A percentile compares a stretch with the other conserved stretches of the same genome.
Conservation (phyloP, 2,329 filamentous ascomycete species). For the Exophiala phaeomuriformis region DNA sequence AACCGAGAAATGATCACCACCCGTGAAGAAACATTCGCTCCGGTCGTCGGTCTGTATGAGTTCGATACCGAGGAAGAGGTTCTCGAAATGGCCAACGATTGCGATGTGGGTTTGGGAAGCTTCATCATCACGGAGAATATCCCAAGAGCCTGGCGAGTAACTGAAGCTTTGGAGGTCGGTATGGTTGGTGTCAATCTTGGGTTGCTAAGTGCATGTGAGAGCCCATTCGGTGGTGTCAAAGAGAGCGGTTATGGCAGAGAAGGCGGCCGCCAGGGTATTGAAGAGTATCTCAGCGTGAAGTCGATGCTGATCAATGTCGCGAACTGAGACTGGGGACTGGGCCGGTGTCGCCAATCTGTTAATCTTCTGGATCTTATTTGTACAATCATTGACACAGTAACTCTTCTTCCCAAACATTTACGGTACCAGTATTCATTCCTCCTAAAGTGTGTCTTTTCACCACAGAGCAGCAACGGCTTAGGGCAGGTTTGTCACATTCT, state of each 20-base stretch:
- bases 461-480: too few relatives aligned
- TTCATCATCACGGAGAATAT: conserved; percentile 48
- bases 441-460: too few relatives aligned
- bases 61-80: conserved; percentile 54
- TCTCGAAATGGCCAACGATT: conserved; percentile 48
- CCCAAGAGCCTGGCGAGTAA: conserved; percentile 54
- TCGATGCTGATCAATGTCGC: conserved; percentile 26
- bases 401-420: too few relatives aligned
- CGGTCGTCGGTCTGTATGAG: conserved; percentile 29
- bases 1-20: conserved; percentile 34
- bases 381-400: too few relatives aligned
- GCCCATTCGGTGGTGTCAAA: conserved; percentile 28
- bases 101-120: conserved; percentile 48
- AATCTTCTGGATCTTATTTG: too few relatives aligned
- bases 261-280: conserved; percentile 44
- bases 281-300: conserved; percentile 28
- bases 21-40: conserved; percentile 54
- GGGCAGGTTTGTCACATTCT: too few relatives aligned
- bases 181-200: conserved; percentile 64
- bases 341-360: too few relatives aligned
- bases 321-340: conserved; percentile 2
- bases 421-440: too few relatives aligned
- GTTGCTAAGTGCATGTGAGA: conserved; percentile 20
- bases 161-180: conserved; percentile 68
- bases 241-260: conserved; percentile 46